phyloP scores from a whole-genome alignment of 1,139 yeast species.

The Kodamaea sp. region DNA sequence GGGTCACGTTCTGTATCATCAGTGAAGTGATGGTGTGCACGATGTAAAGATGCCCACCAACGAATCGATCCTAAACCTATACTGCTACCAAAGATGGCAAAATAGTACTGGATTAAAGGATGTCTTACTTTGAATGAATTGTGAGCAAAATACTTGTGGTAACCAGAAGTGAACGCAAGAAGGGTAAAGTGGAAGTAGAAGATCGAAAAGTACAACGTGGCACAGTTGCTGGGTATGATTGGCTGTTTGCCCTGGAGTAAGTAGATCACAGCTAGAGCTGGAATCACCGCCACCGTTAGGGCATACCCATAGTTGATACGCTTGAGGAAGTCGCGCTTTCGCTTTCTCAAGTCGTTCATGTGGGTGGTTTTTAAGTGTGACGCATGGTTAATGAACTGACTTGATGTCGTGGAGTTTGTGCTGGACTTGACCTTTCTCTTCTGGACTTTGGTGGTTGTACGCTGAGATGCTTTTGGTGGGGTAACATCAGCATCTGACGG shows the following conservation, averaged over 20 bases:
- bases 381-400: slow-evolving; percentile 23
- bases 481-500: background rate
- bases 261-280: slow-evolving; percentile 20
- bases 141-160: slow-evolving; percentile 69
- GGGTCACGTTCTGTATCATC: slow-evolving; percentile 72
- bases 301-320: slow-evolving; percentile 25
- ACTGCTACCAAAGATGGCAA: slow-evolving; percentile 58
- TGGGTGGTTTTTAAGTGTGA: slow-evolving; percentile 23
- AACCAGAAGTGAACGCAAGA: slow-evolving; percentile 53
- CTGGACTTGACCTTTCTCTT: slow-evolving; percentile 19
- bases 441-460: slow-evolving; percentile 19
- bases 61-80: slow-evolving; percentile 63
- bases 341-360: slow-evolving; percentile 21
- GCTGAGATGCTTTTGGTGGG: background rate
- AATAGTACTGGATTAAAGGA: slow-evolving; percentile 37
- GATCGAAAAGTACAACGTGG: slow-evolving; percentile 33
- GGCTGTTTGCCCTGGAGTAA: slow-evolving; percentile 13
- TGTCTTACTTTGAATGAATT: slow-evolving; percentile 47
- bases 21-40: slow-evolving; percentile 67
- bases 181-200: slow-evolving; percentile 43
- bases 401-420: slow-evolving; percentile 6
- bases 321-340: slow-evolving; percentile 24
- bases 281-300: slow-evolving; percentile 22
- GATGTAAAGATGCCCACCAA: slow-evolving; percentile 65
- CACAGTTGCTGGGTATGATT: slow-evolving; percentile 24